phyloP scores from a whole-genome alignment of 2,329 filamentous ascomycete genomes.

The Aspergillus flavus region DNA sequence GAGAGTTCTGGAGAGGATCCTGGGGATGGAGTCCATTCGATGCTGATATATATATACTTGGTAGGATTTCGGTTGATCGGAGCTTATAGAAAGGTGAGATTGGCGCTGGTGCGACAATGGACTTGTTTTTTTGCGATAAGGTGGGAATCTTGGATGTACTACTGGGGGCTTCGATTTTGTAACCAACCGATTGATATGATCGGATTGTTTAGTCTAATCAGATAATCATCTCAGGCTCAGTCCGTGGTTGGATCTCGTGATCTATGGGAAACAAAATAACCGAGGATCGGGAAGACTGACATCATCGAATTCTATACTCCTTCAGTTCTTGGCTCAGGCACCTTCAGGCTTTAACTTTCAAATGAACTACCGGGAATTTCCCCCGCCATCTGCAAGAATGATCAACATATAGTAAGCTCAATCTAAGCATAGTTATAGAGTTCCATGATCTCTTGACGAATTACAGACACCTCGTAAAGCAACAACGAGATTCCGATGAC shows the following conservation, averaged over 20 bases:
- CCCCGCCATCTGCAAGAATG: neutral
- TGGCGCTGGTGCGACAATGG: neutral
- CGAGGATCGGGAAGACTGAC: conserved; percentile 19
- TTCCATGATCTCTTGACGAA: too few species aligned
- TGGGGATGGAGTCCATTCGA: conserved; percentile 12
- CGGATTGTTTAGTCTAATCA: neutral
- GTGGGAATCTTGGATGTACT: too few species aligned
- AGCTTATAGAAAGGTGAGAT: neutral
- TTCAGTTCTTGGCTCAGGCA: neutral
- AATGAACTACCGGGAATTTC: too few species aligned
- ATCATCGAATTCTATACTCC: conserved; percentile 1
- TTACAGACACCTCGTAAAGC: too few species aligned
- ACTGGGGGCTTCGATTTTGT: too few species aligned
- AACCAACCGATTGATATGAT: too few species aligned
- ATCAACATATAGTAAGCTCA: neutral
- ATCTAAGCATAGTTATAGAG: neutral
- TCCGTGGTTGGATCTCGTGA: neutral
- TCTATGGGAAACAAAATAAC: conserved; percentile 6
- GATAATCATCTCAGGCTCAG: neutral
- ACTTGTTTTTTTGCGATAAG: neutral
- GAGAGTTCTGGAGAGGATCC: neutral
- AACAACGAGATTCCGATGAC: neutral
- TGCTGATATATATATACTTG: neutral
- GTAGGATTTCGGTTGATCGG: neutral
- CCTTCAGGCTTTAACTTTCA: neutral